These are phyloP conservation scores for Ophiosphaerella herpotricha DNA, from an alignment of 2,329 filamentous ascomycete genomes.

Conservation along the genomic window DNA sequence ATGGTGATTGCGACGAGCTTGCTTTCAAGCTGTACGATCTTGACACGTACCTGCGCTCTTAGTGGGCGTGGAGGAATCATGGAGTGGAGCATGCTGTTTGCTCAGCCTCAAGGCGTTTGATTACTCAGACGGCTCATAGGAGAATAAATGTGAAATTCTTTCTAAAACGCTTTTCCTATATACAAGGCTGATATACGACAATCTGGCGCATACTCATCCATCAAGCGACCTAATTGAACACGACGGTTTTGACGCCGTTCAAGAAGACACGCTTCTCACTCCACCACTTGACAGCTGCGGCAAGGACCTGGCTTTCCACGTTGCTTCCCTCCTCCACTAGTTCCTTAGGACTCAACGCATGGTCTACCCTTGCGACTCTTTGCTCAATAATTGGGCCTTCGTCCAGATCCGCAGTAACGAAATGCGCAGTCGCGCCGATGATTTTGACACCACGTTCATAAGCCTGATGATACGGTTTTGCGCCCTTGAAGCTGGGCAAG, in stretches of 20 bases:
- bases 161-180: not conserved
- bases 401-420: constrained; percentile 82
- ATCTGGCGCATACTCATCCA: not conserved
- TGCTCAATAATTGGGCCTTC: constrained; percentile 91
- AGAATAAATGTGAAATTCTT: no score
- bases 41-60: constrained; percentile 15
- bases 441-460: constrained; percentile 88
- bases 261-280: constrained; percentile 77
- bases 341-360: constrained; percentile 75
- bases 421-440: constrained; percentile 83
- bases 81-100: no score
- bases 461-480: constrained; percentile 86
- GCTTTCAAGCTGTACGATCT: constrained; percentile 29
- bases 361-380: constrained; percentile 75
- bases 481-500: constrained; percentile 85
- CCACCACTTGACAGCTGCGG: constrained; percentile 82
- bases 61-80: no score
- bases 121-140: no score
- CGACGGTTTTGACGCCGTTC: constrained; percentile 79
- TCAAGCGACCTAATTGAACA: constrained; percentile 60
- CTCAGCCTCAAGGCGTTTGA: no score
- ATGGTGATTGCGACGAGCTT: constrained; percentile 38
- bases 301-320: constrained; percentile 81
- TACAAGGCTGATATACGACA: not conserved
- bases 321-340: constrained; percentile 80